phyloP scores from a whole-genome alignment of 2,329 filamentous ascomycete species.

The Aspergillus sp. region DNA sequence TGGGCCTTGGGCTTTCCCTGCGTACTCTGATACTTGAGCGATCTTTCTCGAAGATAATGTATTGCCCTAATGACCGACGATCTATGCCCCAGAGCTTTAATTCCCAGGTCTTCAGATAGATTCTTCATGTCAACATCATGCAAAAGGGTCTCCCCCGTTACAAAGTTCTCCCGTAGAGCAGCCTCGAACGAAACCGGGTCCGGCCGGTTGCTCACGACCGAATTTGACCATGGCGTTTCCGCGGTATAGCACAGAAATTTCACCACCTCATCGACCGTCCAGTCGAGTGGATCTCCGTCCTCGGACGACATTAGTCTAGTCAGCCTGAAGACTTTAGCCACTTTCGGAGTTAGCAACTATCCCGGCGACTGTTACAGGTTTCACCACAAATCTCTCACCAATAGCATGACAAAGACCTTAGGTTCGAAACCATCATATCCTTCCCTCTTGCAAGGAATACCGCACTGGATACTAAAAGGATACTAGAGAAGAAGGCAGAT shows the following conservation, averaged over 20 bases:
- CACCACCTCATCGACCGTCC: conserved; percentile 62
- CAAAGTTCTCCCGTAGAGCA: conserved; percentile 51
- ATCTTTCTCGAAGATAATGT: conserved; percentile 46
- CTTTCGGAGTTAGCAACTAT: not conserved
- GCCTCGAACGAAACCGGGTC: conserved; percentile 47
- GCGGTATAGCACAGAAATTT: conserved; percentile 53
- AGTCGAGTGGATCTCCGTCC: conserved; percentile 61
- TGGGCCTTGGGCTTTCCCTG: not conserved
- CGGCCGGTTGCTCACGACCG: conserved; percentile 36
- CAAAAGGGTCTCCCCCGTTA: conserved; percentile 59
- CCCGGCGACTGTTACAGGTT: not conserved
- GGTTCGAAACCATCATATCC: not conserved
- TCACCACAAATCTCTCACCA: not conserved
- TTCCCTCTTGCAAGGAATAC: not conserved
- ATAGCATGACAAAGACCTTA: not conserved
- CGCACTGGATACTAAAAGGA: not conserved
- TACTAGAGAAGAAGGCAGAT: not conserved
- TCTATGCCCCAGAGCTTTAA: conserved; percentile 52
- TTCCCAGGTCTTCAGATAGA: conserved; percentile 48
- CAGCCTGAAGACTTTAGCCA: not conserved
- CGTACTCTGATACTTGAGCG: conserved; percentile 40
- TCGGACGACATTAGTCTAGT: conserved; percentile 15
- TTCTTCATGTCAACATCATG: conserved; percentile 44
- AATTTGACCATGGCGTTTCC: conserved; percentile 36
- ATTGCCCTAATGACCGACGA: conserved; percentile 53